A percentile compares a stretch with the other conserved stretches of the same genome.
Evolutionary conservation across 106 monocot species (phyloP).

Genomic region (Acanthochlamys bracteata): DNA sequence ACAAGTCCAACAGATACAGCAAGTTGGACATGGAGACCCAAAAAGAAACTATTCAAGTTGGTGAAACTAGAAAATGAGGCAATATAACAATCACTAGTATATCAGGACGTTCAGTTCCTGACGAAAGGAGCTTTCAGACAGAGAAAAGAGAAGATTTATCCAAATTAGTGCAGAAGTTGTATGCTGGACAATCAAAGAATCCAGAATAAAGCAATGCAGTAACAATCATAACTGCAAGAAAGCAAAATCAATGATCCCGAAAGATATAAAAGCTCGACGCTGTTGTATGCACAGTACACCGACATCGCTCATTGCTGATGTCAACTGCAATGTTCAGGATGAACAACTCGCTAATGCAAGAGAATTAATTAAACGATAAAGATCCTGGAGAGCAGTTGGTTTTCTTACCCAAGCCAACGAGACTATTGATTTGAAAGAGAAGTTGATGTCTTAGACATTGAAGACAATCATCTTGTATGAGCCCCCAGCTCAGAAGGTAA

Average conservation of each 20-base stretch:
- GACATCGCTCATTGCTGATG: conserved; percentile 5
- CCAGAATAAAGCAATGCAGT: conserved; percentile 21
- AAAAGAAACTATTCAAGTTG: background rate
- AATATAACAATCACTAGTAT: conserved; percentile 26
- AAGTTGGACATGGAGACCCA: background rate
- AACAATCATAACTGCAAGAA: conserved; percentile 34
- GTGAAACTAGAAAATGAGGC: conserved; percentile 5
- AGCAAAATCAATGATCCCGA: background rate
- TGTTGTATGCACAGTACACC: background rate
- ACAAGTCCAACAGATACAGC: background rate
- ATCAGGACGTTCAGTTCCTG: conserved; percentile 8
- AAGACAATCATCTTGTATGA: conserved; percentile 8
- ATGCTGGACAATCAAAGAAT: conserved; percentile 9
- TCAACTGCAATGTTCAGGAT: conserved; percentile 67
- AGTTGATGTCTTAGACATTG: conserved; percentile 6
- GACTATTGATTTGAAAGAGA: background rate
- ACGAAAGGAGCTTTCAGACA: conserved; percentile 14
- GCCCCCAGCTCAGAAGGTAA: conserved; percentile 19
- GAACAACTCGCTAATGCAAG: conserved; percentile 51
- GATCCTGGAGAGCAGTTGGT: conserved; percentile 47
- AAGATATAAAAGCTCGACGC: background rate
- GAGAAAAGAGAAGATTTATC: conserved; percentile 50
- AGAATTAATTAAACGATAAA: conserved; percentile 22
- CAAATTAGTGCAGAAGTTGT: conserved; percentile 26
- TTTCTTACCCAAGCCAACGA: conserved; percentile 16